A percentile compares a stretch with the other conserved stretches of the same genome.
Conservation (phyloP, 306 rosid species). For the Cucumis cinereus region DNA sequence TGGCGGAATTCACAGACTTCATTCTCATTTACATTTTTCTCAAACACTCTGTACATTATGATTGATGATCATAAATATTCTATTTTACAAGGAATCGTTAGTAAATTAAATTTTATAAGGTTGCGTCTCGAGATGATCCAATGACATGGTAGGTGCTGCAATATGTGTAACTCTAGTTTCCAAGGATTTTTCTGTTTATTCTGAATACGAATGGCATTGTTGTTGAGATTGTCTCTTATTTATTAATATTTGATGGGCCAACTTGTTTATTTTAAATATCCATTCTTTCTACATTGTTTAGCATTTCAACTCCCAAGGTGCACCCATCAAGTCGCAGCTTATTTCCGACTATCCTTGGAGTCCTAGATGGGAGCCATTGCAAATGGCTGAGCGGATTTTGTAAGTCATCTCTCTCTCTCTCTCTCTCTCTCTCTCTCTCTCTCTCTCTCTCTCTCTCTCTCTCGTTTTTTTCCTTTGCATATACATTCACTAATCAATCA, state of each 20-base stretch:
- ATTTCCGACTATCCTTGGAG: slow-evolving; percentile 72
- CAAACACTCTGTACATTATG: not conserved
- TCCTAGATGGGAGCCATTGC: slow-evolving; percentile 72
- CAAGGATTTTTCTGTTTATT: not conserved
- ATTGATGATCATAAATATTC: not conserved
- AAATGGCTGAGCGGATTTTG: slow-evolving; percentile 68
- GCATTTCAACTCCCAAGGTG: slow-evolving; percentile 70
- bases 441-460: not conserved
- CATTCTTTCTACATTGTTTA: slow-evolving; percentile 14
- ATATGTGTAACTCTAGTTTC: not conserved
- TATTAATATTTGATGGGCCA: not conserved
- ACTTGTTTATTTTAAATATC: not conserved
- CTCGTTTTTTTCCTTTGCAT: not conserved
- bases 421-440: not conserved
- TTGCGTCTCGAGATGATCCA: not conserved
- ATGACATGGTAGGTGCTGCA: not conserved
- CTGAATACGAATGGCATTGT: not conserved
- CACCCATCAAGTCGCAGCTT: slow-evolving; percentile 46
- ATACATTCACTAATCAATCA: not conserved
- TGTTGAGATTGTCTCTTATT: not conserved
- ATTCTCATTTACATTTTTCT: not conserved
- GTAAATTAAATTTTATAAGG: not conserved
- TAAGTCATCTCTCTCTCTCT: slow-evolving; percentile 21
- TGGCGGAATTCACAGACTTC: not conserved
- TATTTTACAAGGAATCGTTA: not conserved